These are phyloP conservation scores for Copromyces sp. DNA, from an alignment of 495 filamentous ascomycete genomes.

Conservation along the genomic window DNA sequence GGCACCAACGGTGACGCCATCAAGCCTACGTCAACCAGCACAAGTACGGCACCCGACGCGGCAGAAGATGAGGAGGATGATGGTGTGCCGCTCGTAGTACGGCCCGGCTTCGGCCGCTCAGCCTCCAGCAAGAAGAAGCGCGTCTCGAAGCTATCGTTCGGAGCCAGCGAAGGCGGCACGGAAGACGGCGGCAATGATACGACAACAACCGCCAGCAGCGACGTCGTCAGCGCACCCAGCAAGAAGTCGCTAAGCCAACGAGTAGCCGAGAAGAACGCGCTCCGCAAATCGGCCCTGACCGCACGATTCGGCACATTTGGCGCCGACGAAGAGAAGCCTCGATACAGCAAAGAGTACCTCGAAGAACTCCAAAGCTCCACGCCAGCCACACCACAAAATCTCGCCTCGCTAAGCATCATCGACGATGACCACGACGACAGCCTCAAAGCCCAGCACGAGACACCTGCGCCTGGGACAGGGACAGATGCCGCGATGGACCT, in stretches of 20 bases:
- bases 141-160: constrained; percentile 66
- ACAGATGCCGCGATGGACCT: constrained; percentile 39
- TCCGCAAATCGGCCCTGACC: constrained; percentile 42
- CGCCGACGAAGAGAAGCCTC: constrained; percentile 60
- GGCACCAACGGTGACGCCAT: neutral
- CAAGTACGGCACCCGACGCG: constrained; percentile 15
- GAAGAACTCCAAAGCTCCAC: constrained; percentile 76
- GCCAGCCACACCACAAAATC: constrained; percentile 60
- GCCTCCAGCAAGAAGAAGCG: constrained; percentile 48
- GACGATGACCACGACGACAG: constrained; percentile 9
- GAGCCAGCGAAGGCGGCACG: constrained; percentile 46
- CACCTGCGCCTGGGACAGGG: constrained; percentile 7
- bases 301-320: constrained; percentile 39
- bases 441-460: constrained; percentile 18
- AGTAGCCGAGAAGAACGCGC: constrained; percentile 61
- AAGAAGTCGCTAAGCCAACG: constrained; percentile 65
- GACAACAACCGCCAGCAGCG: constrained; percentile 23
- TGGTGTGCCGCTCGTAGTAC: constrained; percentile 25
- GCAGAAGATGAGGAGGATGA: constrained; percentile 32
- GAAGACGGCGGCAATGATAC: constrained; percentile 34
- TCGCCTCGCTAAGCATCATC: constrained; percentile 22
- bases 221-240: constrained; percentile 47
- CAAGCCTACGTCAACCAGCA: neutral
- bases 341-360: constrained; percentile 78
- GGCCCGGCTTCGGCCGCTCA: constrained; percentile 25